Evolutionary conservation across 192 early-diverging fungal genomes (phyloP).

Genomic region (Umbelopsis vinacea): DNA sequence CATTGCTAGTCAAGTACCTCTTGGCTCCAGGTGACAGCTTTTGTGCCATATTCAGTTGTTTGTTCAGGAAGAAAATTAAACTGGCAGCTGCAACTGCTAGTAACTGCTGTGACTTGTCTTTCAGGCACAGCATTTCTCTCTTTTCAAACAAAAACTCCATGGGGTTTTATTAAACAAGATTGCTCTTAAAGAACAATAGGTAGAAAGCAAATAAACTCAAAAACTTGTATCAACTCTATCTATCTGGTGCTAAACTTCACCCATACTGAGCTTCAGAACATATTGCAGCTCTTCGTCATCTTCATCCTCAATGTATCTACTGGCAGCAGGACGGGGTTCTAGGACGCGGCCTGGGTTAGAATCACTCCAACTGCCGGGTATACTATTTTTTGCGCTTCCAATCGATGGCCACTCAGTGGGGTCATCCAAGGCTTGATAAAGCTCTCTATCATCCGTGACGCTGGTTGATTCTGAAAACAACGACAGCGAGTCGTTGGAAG

Average conservation of each 20-base stretch:
- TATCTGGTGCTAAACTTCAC: slow-evolving; percentile 1
- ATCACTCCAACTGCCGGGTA: not conserved
- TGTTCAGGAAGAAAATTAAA: not conserved
- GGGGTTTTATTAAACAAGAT: not conserved
- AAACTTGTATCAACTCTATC: not conserved
- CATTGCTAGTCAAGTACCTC: not conserved
- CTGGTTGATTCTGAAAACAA: not conserved
- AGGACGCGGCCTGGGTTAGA: not conserved
- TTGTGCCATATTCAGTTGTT: slow-evolving; percentile 4
- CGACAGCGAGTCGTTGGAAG: not conserved
- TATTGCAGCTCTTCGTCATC: slow-evolving; percentile 39
- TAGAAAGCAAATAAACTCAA: not conserved
- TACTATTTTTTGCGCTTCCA: not conserved
- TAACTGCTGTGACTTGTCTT: not conserved
- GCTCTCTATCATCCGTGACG: not conserved
- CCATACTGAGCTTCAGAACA: slow-evolving; percentile 34
- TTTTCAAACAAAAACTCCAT: not conserved
- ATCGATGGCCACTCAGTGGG: slow-evolving; percentile 12
- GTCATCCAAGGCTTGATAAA: not conserved
- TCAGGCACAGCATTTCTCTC: not conserved
- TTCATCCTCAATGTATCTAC: slow-evolving; percentile 28
- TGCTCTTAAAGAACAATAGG: not conserved
- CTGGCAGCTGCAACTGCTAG: not conserved
- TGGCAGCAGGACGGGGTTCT: not conserved
- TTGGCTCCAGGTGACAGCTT: slow-evolving; percentile 13